A percentile compares a stretch with the other conserved stretches of the same genome.
Evolutionary conservation across 352 stramenopile genomes (phyloP).

Genomic region (Phytophthora sojae): DNA sequence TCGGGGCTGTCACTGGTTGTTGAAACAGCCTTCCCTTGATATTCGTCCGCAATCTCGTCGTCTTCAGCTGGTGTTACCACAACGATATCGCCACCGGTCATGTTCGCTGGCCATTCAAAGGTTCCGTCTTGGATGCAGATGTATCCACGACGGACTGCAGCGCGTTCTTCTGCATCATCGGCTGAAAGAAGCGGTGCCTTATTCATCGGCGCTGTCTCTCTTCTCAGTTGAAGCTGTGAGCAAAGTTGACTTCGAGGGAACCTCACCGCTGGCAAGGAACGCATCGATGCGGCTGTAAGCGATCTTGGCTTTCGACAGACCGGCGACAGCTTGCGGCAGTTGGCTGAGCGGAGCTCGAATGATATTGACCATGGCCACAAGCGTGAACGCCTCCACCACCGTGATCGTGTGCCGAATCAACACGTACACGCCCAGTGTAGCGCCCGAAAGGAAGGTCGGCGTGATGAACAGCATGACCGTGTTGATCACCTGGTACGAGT

Average conservation of each 20-base stretch:
- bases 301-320: slow-evolving; percentile 24
- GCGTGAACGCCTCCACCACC: slow-evolving; percentile 32
- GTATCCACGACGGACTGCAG: neutral
- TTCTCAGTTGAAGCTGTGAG: too few species aligned
- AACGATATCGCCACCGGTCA: too few species aligned
- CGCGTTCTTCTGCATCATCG: neutral
- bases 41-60: too few species aligned
- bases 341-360: slow-evolving; percentile 13
- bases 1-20: too few species aligned
- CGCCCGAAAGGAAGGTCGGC: slow-evolving; percentile 34
- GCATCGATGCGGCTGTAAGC: slow-evolving; percentile 17
- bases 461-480: slow-evolving; percentile 48
- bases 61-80: too few species aligned
- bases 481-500: slow-evolving; percentile 49
- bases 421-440: slow-evolving; percentile 33
- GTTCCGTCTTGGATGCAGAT: slow-evolving; percentile 21
- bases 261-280: slow-evolving; percentile 14
- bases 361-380: slow-evolving; percentile 32
- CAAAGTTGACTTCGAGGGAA: too few species aligned
- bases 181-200: neutral
- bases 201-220: neutral
- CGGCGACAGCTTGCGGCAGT: slow-evolving; percentile 13
- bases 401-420: slow-evolving; percentile 32
- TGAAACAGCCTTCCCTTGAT: too few species aligned
- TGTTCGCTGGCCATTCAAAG: too few species aligned